Base-by-base conservation (phyloP, 768 basidiomycete species). In the Podaxis carcinomalis region DNA sequence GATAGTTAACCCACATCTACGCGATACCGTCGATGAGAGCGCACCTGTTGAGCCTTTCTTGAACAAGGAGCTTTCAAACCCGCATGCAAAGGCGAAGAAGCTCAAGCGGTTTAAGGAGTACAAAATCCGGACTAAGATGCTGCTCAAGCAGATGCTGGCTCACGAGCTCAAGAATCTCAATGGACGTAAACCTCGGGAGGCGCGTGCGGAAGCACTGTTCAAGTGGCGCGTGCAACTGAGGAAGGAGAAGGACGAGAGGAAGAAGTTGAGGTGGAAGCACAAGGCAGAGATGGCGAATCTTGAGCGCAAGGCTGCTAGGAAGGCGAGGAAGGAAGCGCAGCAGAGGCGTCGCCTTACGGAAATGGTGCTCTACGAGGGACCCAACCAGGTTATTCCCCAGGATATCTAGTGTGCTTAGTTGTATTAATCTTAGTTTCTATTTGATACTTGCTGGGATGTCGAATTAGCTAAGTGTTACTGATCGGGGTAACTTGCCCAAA, bases 41-140 rank as follows among this genome's bases (percentile, higher is more conserved):
- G 74, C 77, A 9, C 88, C 89, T 11, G 78, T 90, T 62, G 92
- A 94, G 69, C 68, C 81, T 23, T 83, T 84, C 68, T 73, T 94
- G 59, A 69, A 75, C 49, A 81, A 81, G 63, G 92, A 94, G 68
- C 82, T 94, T 40, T 80, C 89, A 27, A 92, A 93, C 71, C 91
- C 91, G 25, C 88, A 92, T 68, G 85, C 89, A 11, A 86, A 90
- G 19, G 89, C 91, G 7, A 92, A 90, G 78, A 92, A 90, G 71
- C 86, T 89, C 67, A 77, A 77, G 52, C 84, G 92, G 64, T 93
- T 89, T 88, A 83, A 89, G 70, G 77, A 76, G 3, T 80, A 79
- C 64, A 78, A 80, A 64, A 65, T 70, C 16, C 75, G 79, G 63
- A 80, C 78, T 68, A 76, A 79, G 47, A 71, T 73, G 19, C 74